Conservation (phyloP, 495 filamentous ascomycete genomes). For the Hyaloscypha bicolor region DNA sequence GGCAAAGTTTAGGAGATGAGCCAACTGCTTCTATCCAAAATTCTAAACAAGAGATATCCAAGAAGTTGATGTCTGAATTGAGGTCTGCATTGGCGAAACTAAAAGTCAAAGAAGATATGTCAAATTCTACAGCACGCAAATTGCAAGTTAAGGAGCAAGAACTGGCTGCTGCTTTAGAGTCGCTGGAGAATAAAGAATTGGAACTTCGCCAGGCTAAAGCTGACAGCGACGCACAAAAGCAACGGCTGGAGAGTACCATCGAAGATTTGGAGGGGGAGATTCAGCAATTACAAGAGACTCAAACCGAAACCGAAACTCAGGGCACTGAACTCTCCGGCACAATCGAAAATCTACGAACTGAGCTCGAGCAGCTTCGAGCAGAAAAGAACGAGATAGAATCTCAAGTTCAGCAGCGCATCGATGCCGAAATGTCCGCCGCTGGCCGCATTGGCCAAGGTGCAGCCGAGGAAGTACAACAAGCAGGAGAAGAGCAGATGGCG, state of each 20-base stretch:
- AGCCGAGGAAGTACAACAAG: neutral
- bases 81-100: neutral
- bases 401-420: neutral
- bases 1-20: neutral
- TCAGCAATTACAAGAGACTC: neutral
- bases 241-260: neutral
- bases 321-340: neutral
- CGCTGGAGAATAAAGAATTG: neutral
- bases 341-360: neutral
- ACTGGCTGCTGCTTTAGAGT: neutral
- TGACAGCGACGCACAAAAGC: neutral
- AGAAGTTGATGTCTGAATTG: neutral
- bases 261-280: slow-evolving; percentile 10
- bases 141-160: neutral
- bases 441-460: neutral
- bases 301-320: neutral
- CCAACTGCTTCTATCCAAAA: too few species aligned
- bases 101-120: neutral
- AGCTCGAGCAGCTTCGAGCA: neutral
- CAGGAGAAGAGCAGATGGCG: neutral
- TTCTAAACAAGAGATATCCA: neutral
- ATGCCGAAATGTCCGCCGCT: neutral
- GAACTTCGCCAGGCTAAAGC: slow-evolving; percentile 6
- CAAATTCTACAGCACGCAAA: neutral
- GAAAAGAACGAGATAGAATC: neutral